phyloP scores from a whole-genome alignment of 805 yeast genomes.

The Candida adriatica region DNA sequence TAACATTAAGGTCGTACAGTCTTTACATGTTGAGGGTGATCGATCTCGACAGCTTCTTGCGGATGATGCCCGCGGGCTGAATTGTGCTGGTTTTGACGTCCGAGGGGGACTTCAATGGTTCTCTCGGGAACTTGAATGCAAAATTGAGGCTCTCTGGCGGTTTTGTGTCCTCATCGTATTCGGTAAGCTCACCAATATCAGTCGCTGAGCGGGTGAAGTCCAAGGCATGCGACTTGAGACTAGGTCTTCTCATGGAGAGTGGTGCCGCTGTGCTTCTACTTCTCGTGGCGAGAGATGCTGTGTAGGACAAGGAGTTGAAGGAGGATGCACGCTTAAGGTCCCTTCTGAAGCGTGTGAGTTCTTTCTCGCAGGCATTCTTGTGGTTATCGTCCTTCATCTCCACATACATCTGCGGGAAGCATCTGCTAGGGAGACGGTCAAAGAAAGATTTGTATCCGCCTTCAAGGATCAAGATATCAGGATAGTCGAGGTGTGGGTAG shows the following conservation, averaged over 20 bases:
- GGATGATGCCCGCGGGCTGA: constrained; percentile 10
- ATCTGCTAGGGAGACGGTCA: constrained; percentile 47
- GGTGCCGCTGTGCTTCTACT: constrained; percentile 17
- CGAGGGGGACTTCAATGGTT: constrained; percentile 5
- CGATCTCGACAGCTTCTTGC: constrained; percentile 18
- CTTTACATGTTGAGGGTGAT: constrained; percentile 16
- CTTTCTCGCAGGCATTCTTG: constrained; percentile 45
- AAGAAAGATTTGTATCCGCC: constrained; percentile 88
- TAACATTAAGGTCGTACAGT: too few species aligned
- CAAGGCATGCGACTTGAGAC: constrained; percentile 14
- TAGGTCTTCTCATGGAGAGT: constrained; percentile 16
- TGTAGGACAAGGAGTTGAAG: constrained; percentile 21
- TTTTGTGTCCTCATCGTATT: constrained; percentile 10
- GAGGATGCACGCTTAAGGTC: constrained; percentile 35
- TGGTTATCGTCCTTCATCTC: constrained; percentile 71
- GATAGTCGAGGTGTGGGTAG: constrained; percentile 80
- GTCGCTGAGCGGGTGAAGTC: constrained; percentile 12
- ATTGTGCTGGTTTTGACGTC: constrained; percentile 1
- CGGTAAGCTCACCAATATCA: constrained; percentile 1
- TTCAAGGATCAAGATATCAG: constrained; percentile 80
- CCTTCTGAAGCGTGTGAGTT: constrained; percentile 44
- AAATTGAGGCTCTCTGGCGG: constrained; percentile 23
- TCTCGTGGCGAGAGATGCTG: constrained; percentile 13
- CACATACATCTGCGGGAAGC: constrained; percentile 74
- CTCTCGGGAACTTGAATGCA: constrained; percentile 22